phyloP scores from a whole-genome alignment of 2,329 filamentous ascomycete genomes.

The Ceratocystis cacaofunesta region DNA sequence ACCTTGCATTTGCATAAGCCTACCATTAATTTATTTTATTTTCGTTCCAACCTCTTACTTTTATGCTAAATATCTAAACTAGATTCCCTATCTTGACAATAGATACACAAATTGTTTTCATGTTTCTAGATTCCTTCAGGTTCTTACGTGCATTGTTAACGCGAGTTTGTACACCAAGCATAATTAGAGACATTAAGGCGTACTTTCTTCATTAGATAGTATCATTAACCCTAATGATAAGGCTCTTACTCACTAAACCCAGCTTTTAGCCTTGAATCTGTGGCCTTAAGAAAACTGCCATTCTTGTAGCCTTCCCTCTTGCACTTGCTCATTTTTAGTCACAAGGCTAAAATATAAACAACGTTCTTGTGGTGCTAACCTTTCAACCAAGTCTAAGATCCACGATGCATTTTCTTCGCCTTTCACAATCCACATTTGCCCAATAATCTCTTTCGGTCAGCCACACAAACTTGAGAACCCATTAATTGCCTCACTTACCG shows the following conservation, averaged over 20 bases:
- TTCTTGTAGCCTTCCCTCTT: background rate
- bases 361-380: background rate
- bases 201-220: too few relatives aligned
- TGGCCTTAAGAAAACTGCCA: background rate
- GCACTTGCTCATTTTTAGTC: background rate
- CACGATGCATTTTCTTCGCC: background rate
- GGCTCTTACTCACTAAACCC: background rate
- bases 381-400: background rate
- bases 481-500: background rate
- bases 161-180: too few relatives aligned
- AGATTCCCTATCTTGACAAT: background rate
- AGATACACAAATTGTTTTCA: background rate
- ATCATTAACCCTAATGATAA: background rate
- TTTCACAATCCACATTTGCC: background rate
- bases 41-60: background rate
- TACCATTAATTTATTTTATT: background rate
- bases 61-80: background rate
- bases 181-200: too few relatives aligned
- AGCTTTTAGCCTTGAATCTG: background rate
- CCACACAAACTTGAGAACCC: background rate
- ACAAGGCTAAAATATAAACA: background rate
- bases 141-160: too few relatives aligned
- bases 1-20: background rate
- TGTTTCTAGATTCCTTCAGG: background rate
- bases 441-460: background rate